Evolutionary conservation across 2,329 filamentous ascomycete species (phyloP).

Genomic region (Diaporthe ilicicola): DNA sequence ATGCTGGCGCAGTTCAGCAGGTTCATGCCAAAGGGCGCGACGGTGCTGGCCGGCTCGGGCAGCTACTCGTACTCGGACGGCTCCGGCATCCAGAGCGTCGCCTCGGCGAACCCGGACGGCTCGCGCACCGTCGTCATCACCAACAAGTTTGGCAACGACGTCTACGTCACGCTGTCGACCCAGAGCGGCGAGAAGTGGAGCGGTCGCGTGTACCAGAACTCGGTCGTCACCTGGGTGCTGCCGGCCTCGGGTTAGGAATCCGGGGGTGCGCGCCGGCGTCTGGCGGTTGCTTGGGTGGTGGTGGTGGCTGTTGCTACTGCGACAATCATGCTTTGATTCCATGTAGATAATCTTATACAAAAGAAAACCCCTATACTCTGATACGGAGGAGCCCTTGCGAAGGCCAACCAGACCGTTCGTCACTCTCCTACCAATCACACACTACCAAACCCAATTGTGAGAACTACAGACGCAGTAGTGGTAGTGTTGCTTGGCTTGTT

Average conservation of each 20-base stretch:
- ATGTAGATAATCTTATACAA: not conserved
- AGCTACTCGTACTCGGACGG: slow-evolving; percentile 52
- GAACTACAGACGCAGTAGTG: not conserved
- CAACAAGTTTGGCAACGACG: slow-evolving; percentile 55
- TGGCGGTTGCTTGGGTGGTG: not conserved
- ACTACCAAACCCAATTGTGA: too few species aligned
- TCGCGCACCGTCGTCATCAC: slow-evolving; percentile 55
- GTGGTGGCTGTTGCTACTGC: not conserved
- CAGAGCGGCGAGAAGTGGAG: slow-evolving; percentile 49
- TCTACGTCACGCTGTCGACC: slow-evolving; percentile 50
- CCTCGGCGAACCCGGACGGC: slow-evolving; percentile 55
- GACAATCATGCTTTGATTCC: not conserved
- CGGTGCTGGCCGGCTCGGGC: slow-evolving; percentile 51
- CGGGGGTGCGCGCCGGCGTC: not conserved
- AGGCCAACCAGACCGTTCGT: not conserved
- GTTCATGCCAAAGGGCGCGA: slow-evolving; percentile 56
- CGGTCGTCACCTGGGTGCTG: slow-evolving; percentile 51
- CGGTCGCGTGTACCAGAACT: slow-evolving; percentile 45
- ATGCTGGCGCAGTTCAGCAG: slow-evolving; percentile 61
- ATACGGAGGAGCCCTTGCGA: not conserved
- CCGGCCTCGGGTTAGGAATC: slow-evolving; percentile 35
- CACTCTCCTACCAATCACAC: not conserved
- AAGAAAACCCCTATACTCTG: not conserved
- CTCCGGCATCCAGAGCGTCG: slow-evolving; percentile 53
- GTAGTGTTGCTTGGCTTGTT: not conserved